Percentiles rank a stretch among this genome's conserved stretches.
These are phyloP conservation scores for Crithidia sp. DNA, from an alignment of 208 protist genomes.

Conservation along the genomic window DNA sequence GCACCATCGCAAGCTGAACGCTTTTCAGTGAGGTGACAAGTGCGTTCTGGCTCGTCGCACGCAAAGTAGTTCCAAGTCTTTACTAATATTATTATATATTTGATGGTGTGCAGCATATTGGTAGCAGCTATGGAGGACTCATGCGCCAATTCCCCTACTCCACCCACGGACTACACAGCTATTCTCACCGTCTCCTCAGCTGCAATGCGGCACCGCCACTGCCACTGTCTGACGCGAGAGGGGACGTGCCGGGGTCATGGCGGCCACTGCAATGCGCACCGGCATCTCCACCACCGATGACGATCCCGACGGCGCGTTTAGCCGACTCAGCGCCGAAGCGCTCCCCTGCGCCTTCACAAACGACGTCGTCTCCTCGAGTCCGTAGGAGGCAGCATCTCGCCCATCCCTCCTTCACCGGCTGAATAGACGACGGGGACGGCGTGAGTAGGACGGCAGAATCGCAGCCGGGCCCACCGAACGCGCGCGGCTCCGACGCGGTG, in stretches of 20 bases:
- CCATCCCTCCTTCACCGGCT: not conserved
- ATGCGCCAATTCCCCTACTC: too few relatives aligned
- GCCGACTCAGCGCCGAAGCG: not conserved
- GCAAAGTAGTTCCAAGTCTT: too few relatives aligned
- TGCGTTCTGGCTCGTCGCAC: too few relatives aligned
- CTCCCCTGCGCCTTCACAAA: not conserved
- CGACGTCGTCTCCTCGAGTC: not conserved
- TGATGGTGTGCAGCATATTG: too few relatives aligned
- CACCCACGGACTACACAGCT: too few relatives aligned
- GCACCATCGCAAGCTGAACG: too few relatives aligned
- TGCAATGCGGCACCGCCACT: too few relatives aligned
- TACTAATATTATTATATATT: too few relatives aligned
- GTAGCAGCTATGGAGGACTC: too few relatives aligned
- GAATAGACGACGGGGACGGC: constrained; percentile 2
- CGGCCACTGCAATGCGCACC: not conserved
- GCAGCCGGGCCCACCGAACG: not conserved
- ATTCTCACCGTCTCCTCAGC: too few relatives aligned
- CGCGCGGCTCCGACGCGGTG: not conserved
- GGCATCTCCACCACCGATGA: not conserved
- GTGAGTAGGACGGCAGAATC: not conserved
- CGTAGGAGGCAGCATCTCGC: not conserved
- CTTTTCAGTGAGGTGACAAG: too few relatives aligned
- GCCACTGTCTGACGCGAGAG: not conserved
- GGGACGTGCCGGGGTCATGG: constrained; percentile 19
- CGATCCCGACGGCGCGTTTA: not conserved